A percentile compares a stretch with the other conserved stretches of the same genome.
Evolutionary conservation across 2,329 filamentous ascomycete genomes (phyloP).

Genomic region (Curvularia hawaiiensis): DNA sequence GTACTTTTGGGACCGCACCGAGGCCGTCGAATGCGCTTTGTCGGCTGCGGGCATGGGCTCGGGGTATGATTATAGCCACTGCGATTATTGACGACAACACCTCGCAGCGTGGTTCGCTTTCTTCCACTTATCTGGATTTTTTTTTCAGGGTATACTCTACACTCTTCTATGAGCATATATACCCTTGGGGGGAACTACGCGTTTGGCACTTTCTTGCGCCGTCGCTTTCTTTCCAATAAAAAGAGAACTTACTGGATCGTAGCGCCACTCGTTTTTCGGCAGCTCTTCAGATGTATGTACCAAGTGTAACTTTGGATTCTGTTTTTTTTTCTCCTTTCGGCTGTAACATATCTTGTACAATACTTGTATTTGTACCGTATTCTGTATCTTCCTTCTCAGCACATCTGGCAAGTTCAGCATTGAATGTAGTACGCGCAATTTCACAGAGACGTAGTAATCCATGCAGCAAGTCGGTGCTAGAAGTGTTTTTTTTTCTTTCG

Average conservation of each 20-base stretch:
- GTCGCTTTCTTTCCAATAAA: neutral
- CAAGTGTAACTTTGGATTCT: neutral
- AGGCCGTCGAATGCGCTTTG: conserved; percentile 39
- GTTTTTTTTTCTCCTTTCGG: neutral
- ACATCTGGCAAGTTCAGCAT: neutral
- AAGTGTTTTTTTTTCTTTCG: too few relatives aligned
- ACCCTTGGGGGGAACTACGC: too few relatives aligned
- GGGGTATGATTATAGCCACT: conserved; percentile 32
- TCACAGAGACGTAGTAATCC: too few relatives aligned
- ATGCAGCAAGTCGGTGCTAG: too few relatives aligned
- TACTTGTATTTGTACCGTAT: neutral
- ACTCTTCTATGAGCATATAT: neutral
- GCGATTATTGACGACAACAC: conserved; percentile 22
- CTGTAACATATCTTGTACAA: neutral
- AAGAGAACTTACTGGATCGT: neutral
- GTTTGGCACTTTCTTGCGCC: neutral
- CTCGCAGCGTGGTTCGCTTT: too few relatives aligned
- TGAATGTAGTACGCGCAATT: neutral
- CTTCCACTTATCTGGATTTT: neutral
- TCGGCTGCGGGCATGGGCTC: conserved; percentile 35
- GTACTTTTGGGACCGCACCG: conserved; percentile 45
- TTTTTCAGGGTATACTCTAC: neutral
- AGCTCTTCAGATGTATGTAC: neutral
- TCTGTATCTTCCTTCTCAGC: neutral
- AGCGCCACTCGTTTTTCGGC: neutral